Base-by-base conservation (phyloP, 2,329 filamentous ascomycete genomes). In the Sarocladiaceae sp. region DNA sequence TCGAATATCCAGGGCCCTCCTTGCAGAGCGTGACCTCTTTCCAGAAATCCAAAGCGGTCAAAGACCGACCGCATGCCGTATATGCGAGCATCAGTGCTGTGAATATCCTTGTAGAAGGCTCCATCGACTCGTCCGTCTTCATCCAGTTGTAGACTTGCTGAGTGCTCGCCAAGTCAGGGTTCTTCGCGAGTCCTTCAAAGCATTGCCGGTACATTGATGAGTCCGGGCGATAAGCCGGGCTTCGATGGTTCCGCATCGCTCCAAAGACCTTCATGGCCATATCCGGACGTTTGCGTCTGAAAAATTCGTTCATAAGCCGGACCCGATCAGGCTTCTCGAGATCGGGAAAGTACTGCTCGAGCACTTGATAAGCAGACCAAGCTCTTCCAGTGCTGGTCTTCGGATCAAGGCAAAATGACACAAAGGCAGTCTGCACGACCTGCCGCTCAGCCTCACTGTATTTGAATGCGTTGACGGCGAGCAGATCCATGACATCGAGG, bases 51-150 rank as follows among this genome's bases (percentile, higher is more conserved):
- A 96, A 73, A 1, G 88, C 89, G 52, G 80, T 80, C 26, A 78
- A 70, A 0, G 86, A 76, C 57, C 84, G 76, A 6, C 81, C 87
- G 61, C 84, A 88, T 1, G 82, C 79, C 1, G 84, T 82, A 64
- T 96, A 93, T 0, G 90, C 92, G 12, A 94, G 76, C 84, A 99
- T 96, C 47, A 97, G 73, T 0, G 87, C 84, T 61, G 96, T 97
- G 60, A 87, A 83, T 2, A 97, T 74, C 52, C 74, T 76, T 1
- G 93, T 97, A 59, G 80, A 84, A 4, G 86, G 78, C 59, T 92
- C 84, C 33, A 97, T 78, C 37, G 82, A 80, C n/a, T 85, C 79
- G 66, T 99, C 94, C 66, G 97, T 85, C 71, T 96, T 97, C 58
- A 97, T 77, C 82, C 96, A 93, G 64, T 97, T 96, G 71, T 96